phyloP scores from a whole-genome alignment of 768 basidiomycete species.

The Pleurotus eryngii region DNA sequence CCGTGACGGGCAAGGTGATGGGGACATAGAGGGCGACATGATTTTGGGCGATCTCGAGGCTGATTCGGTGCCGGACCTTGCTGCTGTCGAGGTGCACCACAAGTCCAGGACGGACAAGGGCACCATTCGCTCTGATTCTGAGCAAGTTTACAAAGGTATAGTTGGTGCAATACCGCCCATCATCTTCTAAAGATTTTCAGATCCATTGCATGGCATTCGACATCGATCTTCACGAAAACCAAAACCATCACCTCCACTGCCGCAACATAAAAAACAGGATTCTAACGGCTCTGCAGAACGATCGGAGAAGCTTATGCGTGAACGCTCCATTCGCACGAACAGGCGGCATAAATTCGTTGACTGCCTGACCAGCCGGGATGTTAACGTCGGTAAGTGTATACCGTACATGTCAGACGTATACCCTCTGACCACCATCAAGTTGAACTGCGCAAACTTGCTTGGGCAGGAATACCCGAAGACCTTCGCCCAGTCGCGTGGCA shows the following conservation, averaged over 20 bases:
- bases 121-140: constrained; percentile 61
- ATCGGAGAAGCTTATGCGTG: constrained; percentile 62
- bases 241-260: constrained; percentile 25
- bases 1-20: constrained; percentile 38
- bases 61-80: constrained; percentile 33
- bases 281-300: constrained; percentile 33
- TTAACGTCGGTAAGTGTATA: constrained; percentile 68
- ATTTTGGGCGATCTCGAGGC: constrained; percentile 73
- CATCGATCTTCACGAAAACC: constrained; percentile 38
- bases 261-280: constrained; percentile 17
- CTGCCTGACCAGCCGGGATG: constrained; percentile 70
- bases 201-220: constrained; percentile 56
- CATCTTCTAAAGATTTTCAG: constrained; percentile 31
- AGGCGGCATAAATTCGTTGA: constrained; percentile 79
- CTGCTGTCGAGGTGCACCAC: constrained; percentile 23
- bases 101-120: constrained; percentile 46
- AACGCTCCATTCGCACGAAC: constrained; percentile 76
- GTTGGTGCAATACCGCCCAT: constrained; percentile 16
- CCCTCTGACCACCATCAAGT: constrained; percentile 36
- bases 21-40: constrained; percentile 75
- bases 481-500: constrained; percentile 94
- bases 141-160: constrained; percentile 76
- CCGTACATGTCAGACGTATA: too few species aligned
- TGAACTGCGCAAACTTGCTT: constrained; percentile 86
- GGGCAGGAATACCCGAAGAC: constrained; percentile 90